Conservation (phyloP, 495 filamentous ascomycete genomes). For the Oleoguttula mirabilis region DNA sequence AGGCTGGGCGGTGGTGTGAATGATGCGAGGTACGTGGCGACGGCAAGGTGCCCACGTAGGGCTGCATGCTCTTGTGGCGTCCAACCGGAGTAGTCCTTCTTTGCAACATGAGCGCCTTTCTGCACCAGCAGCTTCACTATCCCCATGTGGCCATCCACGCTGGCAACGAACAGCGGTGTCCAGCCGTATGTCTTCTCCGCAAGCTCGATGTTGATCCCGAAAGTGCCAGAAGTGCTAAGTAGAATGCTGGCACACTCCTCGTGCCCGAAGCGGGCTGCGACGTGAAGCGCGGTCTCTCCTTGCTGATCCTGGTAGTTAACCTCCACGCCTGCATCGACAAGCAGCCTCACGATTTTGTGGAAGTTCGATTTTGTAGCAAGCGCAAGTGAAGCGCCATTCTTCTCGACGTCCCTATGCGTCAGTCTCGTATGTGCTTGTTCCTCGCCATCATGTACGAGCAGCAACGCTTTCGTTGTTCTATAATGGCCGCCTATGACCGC, state of each 20-base stretch:
- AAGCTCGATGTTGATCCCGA: slow-evolving; percentile 64
- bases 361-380: slow-evolving; percentile 80
- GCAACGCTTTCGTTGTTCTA: slow-evolving; percentile 64
- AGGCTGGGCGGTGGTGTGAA: slow-evolving; percentile 36
- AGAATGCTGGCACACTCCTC: slow-evolving; percentile 64
- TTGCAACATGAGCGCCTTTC: slow-evolving; percentile 61
- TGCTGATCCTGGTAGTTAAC: slow-evolving; percentile 88
- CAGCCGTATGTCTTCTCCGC: slow-evolving; percentile 77
- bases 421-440: slow-evolving; percentile 42
- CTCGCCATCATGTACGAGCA: slow-evolving; percentile 66
- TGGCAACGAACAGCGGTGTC: slow-evolving; percentile 86
- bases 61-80: slow-evolving; percentile 88
- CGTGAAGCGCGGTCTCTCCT: slow-evolving; percentile 86
- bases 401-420: slow-evolving; percentile 53
- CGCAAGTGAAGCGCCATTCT: slow-evolving; percentile 81
- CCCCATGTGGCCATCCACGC: slow-evolving; percentile 67
- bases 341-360: slow-evolving; percentile 63
- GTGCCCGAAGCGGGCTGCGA: slow-evolving; percentile 82
- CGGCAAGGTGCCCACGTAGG: slow-evolving; percentile 69
- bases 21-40: slow-evolving; percentile 55
- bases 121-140: slow-evolving; percentile 60
- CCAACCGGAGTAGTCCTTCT: slow-evolving; percentile 79
- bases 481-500: slow-evolving; percentile 86
- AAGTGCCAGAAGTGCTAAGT: slow-evolving; percentile 52
- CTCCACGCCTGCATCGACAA: slow-evolving; percentile 84